Base-by-base conservation (phyloP, 2,329 filamentous ascomycete species). In the Scleromitrula shiraiana region DNA sequence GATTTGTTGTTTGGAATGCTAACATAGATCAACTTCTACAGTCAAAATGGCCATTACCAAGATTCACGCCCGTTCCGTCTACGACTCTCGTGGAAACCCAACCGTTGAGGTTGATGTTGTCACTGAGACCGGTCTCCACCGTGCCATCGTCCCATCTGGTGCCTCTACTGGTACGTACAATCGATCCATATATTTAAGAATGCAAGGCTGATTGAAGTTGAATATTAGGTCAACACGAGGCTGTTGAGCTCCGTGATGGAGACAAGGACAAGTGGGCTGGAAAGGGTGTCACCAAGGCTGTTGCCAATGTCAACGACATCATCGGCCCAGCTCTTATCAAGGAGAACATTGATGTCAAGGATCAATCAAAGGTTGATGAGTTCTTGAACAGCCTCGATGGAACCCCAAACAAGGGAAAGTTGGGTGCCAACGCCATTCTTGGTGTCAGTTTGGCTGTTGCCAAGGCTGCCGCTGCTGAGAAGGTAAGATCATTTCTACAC, bases 101-200 rank as follows among this genome's bases (percentile, higher is more conserved):
- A 98, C 93, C 68, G 91, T 96, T 67, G 91, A 97, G 80, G 91
- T 97, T 65, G 91, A 96, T 70, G 82, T 96, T 63, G 85, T 95
- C 74, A 96, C 90, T 63, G 88, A 95, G 76, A 94, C 86, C 64
- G 91, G 91, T 67, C 83, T 97, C 56, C 90, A 96, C 82, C 89
- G 91, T 67, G 90, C 91, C 69, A 96, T 96, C 68, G 91, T 97
- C 56, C 91, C 91, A 64, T 96, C 90, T 59, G 91, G 91, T 70
- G 91, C 91, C 65, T 96, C 91, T 63, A 96, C 90, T 64, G 89
- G 85, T 90, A 70, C 67, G 82, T 77, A 47, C 41, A 41, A n/a
- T n/a, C 46, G 15, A 23, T 7, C 61, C 52, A 52, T 44, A 37
- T 24, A 32, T 26, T 29, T 48, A 41, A 33, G 47, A 30, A 51